Evolutionary conservation across 371 early-diverging fungal species (phyloP).

Genomic region (Mucor irregularis): DNA sequence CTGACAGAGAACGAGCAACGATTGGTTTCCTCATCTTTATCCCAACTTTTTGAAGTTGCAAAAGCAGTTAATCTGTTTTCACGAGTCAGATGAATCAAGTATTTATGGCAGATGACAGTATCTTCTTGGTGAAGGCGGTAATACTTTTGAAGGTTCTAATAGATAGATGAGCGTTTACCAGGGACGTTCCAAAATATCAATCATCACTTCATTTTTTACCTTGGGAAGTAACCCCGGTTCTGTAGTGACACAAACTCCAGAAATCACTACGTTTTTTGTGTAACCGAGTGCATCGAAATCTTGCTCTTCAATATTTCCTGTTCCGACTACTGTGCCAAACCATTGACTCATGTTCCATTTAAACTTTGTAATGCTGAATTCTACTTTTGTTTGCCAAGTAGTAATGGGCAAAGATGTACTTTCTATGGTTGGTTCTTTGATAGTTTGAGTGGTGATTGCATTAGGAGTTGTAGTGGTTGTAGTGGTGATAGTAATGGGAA

Average conservation of each 20-base stretch:
- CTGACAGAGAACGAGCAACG: constrained; percentile 13
- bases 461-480: neutral
- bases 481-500: neutral
- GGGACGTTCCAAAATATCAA: constrained; percentile 16
- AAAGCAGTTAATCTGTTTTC: constrained; percentile 9
- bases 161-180: constrained; percentile 6
- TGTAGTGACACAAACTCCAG: constrained; percentile 28
- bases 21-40: constrained; percentile 2
- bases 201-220: constrained; percentile 16
- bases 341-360: constrained; percentile 27
- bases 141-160: constrained; percentile 21
- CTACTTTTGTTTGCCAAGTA: constrained; percentile 24
- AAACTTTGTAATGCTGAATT: constrained; percentile 4
- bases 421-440: neutral
- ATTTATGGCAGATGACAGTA: constrained; percentile 19
- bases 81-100: constrained; percentile 12
- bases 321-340: constrained; percentile 20
- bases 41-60: constrained; percentile 13
- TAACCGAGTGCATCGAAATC: constrained; percentile 20
- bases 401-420: neutral
- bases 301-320: constrained; percentile 23
- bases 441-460: neutral
- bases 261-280: constrained; percentile 17
- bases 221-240: constrained; percentile 33
- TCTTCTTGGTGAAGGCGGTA: neutral